A percentile compares a stretch with the other conserved stretches of the same genome.
Evolutionary conservation across 2,329 filamentous ascomycete species (phyloP).

Genomic region (Fusarium udum): DNA sequence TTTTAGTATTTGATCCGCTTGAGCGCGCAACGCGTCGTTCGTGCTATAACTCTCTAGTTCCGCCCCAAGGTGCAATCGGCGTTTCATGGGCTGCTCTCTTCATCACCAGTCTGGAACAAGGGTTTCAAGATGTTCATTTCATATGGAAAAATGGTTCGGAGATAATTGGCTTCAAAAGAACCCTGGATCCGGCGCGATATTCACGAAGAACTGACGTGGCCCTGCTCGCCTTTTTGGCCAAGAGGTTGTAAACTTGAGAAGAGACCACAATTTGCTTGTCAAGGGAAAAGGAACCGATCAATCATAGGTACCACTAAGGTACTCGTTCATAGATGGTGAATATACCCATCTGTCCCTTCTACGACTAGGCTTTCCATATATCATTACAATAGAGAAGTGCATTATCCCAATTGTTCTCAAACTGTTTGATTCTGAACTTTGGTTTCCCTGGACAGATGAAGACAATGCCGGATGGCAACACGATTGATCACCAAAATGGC

Average conservation of each 20-base stretch:
- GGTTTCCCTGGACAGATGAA: not conserved
- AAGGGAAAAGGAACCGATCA: too few species aligned
- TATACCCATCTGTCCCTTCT: too few species aligned
- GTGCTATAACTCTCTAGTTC: not conserved
- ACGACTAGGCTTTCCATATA: too few species aligned
- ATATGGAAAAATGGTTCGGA: slow-evolving; percentile 21
- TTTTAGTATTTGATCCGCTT: not conserved
- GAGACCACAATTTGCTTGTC: too few species aligned
- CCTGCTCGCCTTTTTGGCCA: slow-evolving; percentile 19
- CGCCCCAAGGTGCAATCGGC: not conserved
- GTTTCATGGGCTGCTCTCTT: slow-evolving; percentile 21
- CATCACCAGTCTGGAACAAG: not conserved
- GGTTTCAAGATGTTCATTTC: not conserved
- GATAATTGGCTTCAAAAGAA: not conserved
- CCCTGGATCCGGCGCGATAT: not conserved
- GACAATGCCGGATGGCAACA: slow-evolving; percentile 3
- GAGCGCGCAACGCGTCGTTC: not conserved
- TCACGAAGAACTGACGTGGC: too few species aligned
- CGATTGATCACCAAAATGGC: not conserved
- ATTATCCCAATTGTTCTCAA: too few species aligned
- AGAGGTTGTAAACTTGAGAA: not conserved
- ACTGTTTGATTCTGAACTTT: not conserved
- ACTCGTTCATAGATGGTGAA: too few species aligned
- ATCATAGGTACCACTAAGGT: rapidly evolving
- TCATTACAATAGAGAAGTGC: not conserved